These are phyloP conservation scores for Monilinia fructicola DNA, from an alignment of 2,329 filamentous ascomycete genomes.

Conservation along the genomic window DNA sequence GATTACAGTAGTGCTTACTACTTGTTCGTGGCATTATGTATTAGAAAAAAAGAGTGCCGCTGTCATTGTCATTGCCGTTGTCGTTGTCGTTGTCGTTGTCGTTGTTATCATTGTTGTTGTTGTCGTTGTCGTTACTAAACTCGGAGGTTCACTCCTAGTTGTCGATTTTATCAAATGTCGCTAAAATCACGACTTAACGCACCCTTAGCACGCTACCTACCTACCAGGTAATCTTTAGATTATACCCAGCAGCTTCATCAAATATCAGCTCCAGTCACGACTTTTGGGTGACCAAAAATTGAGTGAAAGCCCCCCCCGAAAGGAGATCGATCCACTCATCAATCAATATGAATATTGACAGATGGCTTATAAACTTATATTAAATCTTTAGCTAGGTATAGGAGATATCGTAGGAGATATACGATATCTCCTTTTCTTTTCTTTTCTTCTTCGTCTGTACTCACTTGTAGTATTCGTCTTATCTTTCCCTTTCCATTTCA, in stretches of 20 bases:
- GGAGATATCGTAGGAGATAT: background rate
- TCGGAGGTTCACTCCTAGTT: background rate
- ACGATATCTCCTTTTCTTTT: background rate
- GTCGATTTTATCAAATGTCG: background rate
- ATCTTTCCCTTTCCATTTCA: background rate
- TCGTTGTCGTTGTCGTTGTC: background rate
- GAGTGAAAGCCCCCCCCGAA: background rate
- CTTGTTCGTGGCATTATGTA: background rate
- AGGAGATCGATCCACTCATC: background rate
- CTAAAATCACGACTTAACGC: constrained; percentile 1
- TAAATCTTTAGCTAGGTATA: background rate
- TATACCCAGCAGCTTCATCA: background rate
- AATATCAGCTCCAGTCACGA: background rate
- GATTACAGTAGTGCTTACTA: background rate
- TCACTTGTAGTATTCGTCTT: too few relatives aligned
- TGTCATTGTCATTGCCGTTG: background rate
- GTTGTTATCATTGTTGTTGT: too few relatives aligned
- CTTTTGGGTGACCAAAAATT: background rate
- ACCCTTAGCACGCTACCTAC: background rate
- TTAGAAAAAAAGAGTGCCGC: background rate
- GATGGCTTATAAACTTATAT: background rate
- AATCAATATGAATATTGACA: background rate
- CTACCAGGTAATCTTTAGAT: background rate
- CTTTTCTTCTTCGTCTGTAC: background rate
- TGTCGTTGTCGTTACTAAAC: too few relatives aligned